A percentile compares a stretch with the other conserved stretches of the same genome.
Conservation (phyloP, 2,329 filamentous ascomycete genomes). For the Cladosporium austrohemisphaericum region DNA sequence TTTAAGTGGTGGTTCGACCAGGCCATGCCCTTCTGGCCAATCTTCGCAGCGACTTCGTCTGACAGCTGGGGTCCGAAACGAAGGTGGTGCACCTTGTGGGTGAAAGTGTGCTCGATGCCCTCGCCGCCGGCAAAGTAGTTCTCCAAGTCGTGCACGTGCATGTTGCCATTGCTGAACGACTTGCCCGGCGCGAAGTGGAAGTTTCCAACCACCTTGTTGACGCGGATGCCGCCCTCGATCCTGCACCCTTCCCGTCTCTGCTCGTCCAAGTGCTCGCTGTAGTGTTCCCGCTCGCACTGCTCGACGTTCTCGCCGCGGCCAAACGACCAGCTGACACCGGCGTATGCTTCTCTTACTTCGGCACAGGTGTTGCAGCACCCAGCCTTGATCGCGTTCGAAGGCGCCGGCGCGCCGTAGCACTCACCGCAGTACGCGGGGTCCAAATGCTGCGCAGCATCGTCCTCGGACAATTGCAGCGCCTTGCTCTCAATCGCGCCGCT, state of each 20-base stretch:
- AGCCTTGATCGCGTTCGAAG: constrained; percentile 66
- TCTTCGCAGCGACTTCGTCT: constrained; percentile 63
- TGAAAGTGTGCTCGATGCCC: constrained; percentile 73
- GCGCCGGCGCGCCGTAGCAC: constrained; percentile 82
- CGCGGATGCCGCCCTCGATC: constrained; percentile 83
- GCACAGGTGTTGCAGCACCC: constrained; percentile 97
- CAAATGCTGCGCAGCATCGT: constrained; percentile 71
- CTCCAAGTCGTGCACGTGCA: constrained; percentile 96
- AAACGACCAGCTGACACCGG: constrained; percentile 85
- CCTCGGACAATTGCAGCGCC: constrained; percentile 65
- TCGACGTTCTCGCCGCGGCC: constrained; percentile 88
- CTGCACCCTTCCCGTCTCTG: constrained; percentile 92
- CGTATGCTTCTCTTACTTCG: constrained; percentile 93
- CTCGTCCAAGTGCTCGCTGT: constrained; percentile 78
- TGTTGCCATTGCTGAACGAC: constrained; percentile 91
- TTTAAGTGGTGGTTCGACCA: constrained; percentile 93
- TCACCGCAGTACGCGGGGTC: constrained; percentile 89
- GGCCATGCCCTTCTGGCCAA: constrained; percentile 52
- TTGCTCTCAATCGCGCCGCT: constrained; percentile 70
- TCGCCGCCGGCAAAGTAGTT: constrained; percentile 81
- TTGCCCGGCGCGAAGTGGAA: constrained; percentile 97
- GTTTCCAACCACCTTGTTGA: constrained; percentile 98
- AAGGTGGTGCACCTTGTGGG: constrained; percentile 80
- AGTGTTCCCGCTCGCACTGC: constrained; percentile 93
- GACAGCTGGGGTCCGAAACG: constrained; percentile 91